Base-by-base conservation (phyloP, 2,329 filamentous ascomycete species). In the Stylonectria norvegica region DNA sequence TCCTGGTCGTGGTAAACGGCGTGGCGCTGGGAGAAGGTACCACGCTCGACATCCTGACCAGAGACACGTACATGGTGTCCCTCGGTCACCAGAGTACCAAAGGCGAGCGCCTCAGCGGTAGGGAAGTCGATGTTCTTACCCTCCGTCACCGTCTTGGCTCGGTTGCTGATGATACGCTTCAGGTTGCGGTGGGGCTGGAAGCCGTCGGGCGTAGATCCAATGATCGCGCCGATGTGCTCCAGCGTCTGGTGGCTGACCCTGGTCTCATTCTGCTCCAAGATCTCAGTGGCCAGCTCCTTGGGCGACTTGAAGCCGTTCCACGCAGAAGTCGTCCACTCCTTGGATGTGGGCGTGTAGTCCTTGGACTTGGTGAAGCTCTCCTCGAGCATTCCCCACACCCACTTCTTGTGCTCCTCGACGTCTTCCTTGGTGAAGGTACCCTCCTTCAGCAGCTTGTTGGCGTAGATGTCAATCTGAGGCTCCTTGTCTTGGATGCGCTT, bases 251-350 rank as follows among this genome's bases (percentile, higher is more conserved):
- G 62, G 48, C 86, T 82, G 31, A 97, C 83, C 35, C 82, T 86
- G 27, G 93, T 98, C 18, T 89, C 84, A 57, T 88, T 80, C 71
- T 98, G 93, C 36, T 91, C 90, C 36, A 98, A 76, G 32, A 97
- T 83, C 72, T 98, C 93, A 17, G 85, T 93, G 20, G 91, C 90
- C 49, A 98, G 76, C 70, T 98, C 93, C 76, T 96, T 97, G 59
- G 93, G 93, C 20, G 90, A 95, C 75, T 97, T 97, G 82, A 98
- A 97, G 48, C 91, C 91, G 71, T 98, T 95, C 93, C 93, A 98
- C 41, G 93, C 91, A 36, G 90, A 96, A 7, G 93, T 97, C 55
- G 95, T 83, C 93, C 93, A 98, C 70, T 98, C 93, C 72, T 95
- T 95, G 52, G 90, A 87, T 28, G 87, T 94, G 32, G 93, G 89